These are phyloP conservation scores for Mallotus japonicus DNA, from an alignment of 441 rosid species.

Conservation along the genomic window DNA sequence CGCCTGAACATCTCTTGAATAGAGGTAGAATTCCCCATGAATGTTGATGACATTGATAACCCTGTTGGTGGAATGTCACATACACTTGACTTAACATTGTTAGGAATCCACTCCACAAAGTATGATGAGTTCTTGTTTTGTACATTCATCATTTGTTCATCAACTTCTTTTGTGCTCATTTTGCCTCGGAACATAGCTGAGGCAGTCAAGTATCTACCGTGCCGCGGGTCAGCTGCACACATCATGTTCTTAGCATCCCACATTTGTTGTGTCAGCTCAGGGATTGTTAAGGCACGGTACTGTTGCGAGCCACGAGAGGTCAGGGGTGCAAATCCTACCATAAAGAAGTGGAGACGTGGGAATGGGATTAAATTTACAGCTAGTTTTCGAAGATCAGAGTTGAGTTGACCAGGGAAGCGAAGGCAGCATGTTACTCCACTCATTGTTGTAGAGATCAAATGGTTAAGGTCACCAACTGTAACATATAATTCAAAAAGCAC, in stretches of 20 bases:
- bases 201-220: slow-evolving; percentile 45
- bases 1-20: slow-evolving; percentile 53
- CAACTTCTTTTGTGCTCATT: slow-evolving; percentile 52
- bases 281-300: slow-evolving; percentile 49
- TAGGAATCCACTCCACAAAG: slow-evolving; percentile 53
- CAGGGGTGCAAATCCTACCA: slow-evolving; percentile 55
- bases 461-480: slow-evolving; percentile 52
- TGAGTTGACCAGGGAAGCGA: slow-evolving; percentile 53
- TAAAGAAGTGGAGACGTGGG: slow-evolving; percentile 55
- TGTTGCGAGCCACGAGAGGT: slow-evolving; percentile 48
- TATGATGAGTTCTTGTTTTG: slow-evolving; percentile 55
- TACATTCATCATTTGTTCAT: slow-evolving; percentile 49
- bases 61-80: slow-evolving; percentile 54
- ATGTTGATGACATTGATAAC: slow-evolving; percentile 43
- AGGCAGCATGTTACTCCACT: slow-evolving; percentile 59
- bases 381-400: slow-evolving; percentile 50
- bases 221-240: slow-evolving; percentile 50
- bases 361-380: slow-evolving; percentile 52
- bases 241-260: slow-evolving; percentile 53
- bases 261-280: slow-evolving; percentile 55
- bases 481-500: background rate
- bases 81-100: slow-evolving; percentile 50
- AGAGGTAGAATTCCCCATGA: slow-evolving; percentile 49
- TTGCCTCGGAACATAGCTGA: slow-evolving; percentile 49
- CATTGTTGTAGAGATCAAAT: slow-evolving; percentile 53